phyloP scores from a whole-genome alignment of 352 stramenopile species.

The Phytophthora lateralis region DNA sequence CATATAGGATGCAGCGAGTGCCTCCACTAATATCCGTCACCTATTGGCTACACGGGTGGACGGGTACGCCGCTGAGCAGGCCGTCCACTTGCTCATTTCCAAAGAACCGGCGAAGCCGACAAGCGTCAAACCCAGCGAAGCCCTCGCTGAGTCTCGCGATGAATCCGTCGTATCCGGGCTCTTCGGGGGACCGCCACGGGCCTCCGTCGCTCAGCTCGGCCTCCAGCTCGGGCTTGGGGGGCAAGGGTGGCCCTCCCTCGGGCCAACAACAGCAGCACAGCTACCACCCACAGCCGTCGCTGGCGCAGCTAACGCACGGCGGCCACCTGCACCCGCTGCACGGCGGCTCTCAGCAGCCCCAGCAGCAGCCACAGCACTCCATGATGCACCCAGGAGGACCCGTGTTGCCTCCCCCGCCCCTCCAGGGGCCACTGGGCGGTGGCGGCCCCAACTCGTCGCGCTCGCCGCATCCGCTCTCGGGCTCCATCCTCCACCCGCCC shows the following conservation, averaged over 20 bases:
- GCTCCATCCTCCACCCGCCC: slow-evolving; percentile 76
- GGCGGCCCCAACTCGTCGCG: slow-evolving; percentile 46
- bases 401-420: slow-evolving; percentile 65
- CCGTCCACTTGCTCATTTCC: slow-evolving; percentile 13
- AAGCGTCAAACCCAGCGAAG: slow-evolving; percentile 3
- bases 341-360: slow-evolving; percentile 46
- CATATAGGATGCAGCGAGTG: not conserved
- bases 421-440: slow-evolving; percentile 58
- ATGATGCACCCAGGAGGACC: slow-evolving; percentile 68
- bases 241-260: slow-evolving; percentile 42
- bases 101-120: slow-evolving; percentile 29
- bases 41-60: not conserved
- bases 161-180: slow-evolving; percentile 82
- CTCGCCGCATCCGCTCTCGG: slow-evolving; percentile 67
- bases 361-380: slow-evolving; percentile 30
- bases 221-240: slow-evolving; percentile 37
- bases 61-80: not conserved
- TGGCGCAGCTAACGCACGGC: slow-evolving; percentile 53
- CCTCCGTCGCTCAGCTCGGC: slow-evolving; percentile 44
- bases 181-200: slow-evolving; percentile 69
- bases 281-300: slow-evolving; percentile 71
- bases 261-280: slow-evolving; percentile 40
- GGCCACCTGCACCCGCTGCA: slow-evolving; percentile 75
- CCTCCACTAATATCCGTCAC: not conserved
- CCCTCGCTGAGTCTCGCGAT: slow-evolving; percentile 33